These are phyloP conservation scores for Cutaneotrichosporon sp. DNA, from an alignment of 1,284 basidiomycete species.

Conservation along the genomic window DNA sequence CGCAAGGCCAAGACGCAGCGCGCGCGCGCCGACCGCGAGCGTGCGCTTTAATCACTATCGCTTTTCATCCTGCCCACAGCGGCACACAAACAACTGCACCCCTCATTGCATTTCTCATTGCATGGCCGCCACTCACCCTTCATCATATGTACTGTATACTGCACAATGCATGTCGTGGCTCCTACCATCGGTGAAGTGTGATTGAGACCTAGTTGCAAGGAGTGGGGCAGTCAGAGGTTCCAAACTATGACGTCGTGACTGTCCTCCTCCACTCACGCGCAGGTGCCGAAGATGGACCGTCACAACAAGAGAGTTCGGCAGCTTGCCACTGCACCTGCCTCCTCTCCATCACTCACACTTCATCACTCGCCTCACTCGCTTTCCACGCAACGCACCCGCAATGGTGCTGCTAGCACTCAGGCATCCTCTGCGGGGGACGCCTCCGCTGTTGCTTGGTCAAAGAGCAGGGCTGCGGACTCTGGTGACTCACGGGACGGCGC, in stretches of 20 bases:
- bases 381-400: background rate
- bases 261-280: too few species aligned
- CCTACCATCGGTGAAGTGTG: too few species aligned
- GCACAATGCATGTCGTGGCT: background rate
- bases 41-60: background rate
- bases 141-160: slow-evolving; percentile 4
- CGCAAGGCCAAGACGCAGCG: slow-evolving; percentile 18
- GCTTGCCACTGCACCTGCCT: background rate
- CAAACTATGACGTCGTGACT: too few species aligned
- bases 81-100: background rate
- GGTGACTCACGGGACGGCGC: too few species aligned
- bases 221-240: too few species aligned
- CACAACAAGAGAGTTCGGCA: background rate
- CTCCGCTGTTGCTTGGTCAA: too few species aligned
- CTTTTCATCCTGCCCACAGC: background rate
- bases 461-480: too few species aligned
- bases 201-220: background rate
- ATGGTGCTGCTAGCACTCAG: slow-evolving; percentile 1
- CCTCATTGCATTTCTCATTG: slow-evolving; percentile 2
- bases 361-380: background rate
- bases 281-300: too few species aligned
- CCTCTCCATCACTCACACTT: background rate
- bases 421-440: background rate
- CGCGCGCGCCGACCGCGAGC: background rate
- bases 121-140: slow-evolving; percentile 2